These are phyloP conservation scores for Eucalyptus fibrosa DNA, from an alignment of 345 rosid genomes.

Conservation along the genomic window DNA sequence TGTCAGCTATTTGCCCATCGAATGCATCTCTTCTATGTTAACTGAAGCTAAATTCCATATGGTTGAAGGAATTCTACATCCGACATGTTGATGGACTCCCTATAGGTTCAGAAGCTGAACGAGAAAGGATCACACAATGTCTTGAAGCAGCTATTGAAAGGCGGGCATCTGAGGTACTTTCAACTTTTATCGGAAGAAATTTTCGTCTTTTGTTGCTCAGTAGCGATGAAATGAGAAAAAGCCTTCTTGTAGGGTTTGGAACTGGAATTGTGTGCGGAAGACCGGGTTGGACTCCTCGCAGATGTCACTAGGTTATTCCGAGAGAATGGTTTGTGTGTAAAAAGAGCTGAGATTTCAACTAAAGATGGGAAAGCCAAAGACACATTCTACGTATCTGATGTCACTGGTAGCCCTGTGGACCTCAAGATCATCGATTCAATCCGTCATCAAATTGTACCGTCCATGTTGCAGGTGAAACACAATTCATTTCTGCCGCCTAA, in stretches of 20 bases:
- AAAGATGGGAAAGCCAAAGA: slow-evolving; percentile 29
- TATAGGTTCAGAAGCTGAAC: slow-evolving; percentile 39
- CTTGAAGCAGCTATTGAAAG: slow-evolving; percentile 58
- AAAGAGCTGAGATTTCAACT: slow-evolving; percentile 46
- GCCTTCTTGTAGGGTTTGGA: slow-evolving; percentile 27
- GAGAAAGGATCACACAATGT: slow-evolving; percentile 34
- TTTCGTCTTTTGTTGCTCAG: neutral
- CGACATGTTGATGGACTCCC: slow-evolving; percentile 57
- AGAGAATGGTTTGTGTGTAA: slow-evolving; percentile 36
- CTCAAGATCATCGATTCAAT: slow-evolving; percentile 34
- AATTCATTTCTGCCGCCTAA: slow-evolving; percentile 7
- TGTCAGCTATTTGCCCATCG: neutral
- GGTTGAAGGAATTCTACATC: slow-evolving; percentile 49
- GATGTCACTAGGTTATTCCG: slow-evolving; percentile 49
- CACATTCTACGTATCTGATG: slow-evolving; percentile 45
- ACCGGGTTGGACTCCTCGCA: slow-evolving; percentile 38
- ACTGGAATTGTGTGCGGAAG: slow-evolving; percentile 33
- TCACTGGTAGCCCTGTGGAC: slow-evolving; percentile 30
- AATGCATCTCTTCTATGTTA: neutral
- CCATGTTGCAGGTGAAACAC: slow-evolving; percentile 25
- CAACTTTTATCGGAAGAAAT: neutral
- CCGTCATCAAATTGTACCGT: slow-evolving; percentile 29
- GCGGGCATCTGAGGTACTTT: slow-evolving; percentile 23
- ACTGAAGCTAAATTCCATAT: neutral
- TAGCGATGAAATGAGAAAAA: neutral